Evolutionary conservation across 116 monocot species (phyloP).

Genomic region (Zostera marina): DNA sequence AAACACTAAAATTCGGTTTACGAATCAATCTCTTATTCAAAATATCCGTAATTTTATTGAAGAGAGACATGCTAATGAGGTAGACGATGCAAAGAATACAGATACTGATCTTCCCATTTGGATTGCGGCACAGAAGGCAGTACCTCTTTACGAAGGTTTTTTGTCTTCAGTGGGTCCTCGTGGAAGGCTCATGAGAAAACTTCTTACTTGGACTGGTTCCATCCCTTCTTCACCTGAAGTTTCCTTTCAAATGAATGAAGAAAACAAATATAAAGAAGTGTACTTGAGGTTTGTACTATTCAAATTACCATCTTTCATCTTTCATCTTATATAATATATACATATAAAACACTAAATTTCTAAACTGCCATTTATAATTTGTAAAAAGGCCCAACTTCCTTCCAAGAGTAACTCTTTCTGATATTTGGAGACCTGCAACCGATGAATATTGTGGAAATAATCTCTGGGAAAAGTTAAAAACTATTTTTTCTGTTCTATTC

Average conservation of each 20-base stretch:
- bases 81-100: constrained; percentile 11
- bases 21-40: constrained; percentile 37
- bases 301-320: not conserved
- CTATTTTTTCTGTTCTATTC: constrained; percentile 54
- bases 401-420: constrained; percentile 64
- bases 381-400: constrained; percentile 57
- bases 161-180: constrained; percentile 80
- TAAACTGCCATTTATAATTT: not conserved
- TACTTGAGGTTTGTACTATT: constrained; percentile 32
- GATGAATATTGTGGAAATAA: constrained; percentile 58
- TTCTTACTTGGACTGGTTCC: constrained; percentile 66
- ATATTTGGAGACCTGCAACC: constrained; percentile 89
- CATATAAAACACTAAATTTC: no score
- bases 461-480: constrained; percentile 61
- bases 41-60: constrained; percentile 17
- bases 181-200: constrained; percentile 67
- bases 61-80: constrained; percentile 9
- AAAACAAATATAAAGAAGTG: constrained; percentile 23
- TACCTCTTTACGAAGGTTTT: constrained; percentile 75
- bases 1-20: constrained; percentile 57
- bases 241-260: constrained; percentile 22
- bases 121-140: constrained; percentile 84
- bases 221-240: constrained; percentile 49
- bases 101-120: constrained; percentile 65
- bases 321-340: no score